Percentiles rank a stretch among this genome's conserved stretches.
Conservation (phyloP, 352 stramenopile species). For the Pythium apleroticum region DNA sequence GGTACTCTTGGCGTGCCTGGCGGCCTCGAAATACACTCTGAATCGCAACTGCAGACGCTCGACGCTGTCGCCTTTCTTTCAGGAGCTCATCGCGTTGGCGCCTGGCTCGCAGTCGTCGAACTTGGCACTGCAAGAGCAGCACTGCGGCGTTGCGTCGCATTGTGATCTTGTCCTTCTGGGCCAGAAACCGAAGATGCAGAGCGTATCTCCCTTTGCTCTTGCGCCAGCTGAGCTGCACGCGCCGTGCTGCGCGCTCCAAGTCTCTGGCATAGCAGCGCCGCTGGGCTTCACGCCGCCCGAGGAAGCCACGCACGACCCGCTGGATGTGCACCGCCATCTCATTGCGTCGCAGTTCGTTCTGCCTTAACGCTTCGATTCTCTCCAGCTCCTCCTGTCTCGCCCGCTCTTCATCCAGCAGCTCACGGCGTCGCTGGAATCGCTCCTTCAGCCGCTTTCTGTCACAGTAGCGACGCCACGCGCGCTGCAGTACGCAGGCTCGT, state of each 20-base stretch:
- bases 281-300: conserved; percentile 28
- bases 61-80: conserved; percentile 24
- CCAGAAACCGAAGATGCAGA: conserved; percentile 51
- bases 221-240: conserved; percentile 53
- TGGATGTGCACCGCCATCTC: conserved; percentile 34
- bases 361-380: conserved; percentile 15
- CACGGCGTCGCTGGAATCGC: conserved; percentile 31
- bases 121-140: conserved; percentile 42
- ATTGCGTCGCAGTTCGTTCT: conserved; percentile 15
- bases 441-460: neutral
- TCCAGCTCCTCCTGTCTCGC: conserved; percentile 31
- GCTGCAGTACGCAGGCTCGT: conserved; percentile 4
- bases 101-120: conserved; percentile 31
- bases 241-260: conserved; percentile 37
- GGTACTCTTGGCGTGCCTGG: conserved; percentile 24
- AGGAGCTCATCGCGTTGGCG: conserved; percentile 11
- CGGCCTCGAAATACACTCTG: conserved; percentile 37
- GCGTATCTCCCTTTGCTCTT: conserved; percentile 40
- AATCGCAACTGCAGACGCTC: conserved; percentile 34
- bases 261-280: conserved; percentile 16
- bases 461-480: conserved; percentile 17
- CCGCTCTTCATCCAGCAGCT: conserved; percentile 31
- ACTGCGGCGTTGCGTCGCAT: conserved; percentile 30
- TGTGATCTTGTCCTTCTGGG: conserved; percentile 39
- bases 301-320: conserved; percentile 41